Base-by-base conservation (phyloP, 2,329 filamentous ascomycete species). In the Volutella citrinella region DNA sequence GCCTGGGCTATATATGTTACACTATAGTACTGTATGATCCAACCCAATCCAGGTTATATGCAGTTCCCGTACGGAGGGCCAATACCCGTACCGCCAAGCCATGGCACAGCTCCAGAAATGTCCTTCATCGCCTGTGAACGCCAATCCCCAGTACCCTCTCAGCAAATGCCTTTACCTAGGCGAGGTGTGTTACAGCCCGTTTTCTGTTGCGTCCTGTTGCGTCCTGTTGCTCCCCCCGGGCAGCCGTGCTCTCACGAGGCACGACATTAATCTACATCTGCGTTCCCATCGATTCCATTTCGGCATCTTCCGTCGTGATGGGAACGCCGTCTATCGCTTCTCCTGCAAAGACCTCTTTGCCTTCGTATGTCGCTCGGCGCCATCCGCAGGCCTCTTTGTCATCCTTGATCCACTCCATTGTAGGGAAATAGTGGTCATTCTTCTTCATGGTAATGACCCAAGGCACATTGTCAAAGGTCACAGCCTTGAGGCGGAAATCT, bases 401-500 rank as follows among this genome's bases (percentile, higher is more conserved):
- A 45, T 84, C 80, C 59, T 82, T 83, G 61, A 80, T 75, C 72
- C 79, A 82, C 53, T 84, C 81, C 61, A 79, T 76, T 1, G 79
- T 84, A 1, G 81, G 80, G 63, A 84, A 85, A 61, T 98, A 98
- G 64, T 98, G 93, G 59, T 98, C 91, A 52, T 96, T 96, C 77
- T 97, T 97, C 80, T 98, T 98, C 87, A 98, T 95, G 8, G 93
- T 98, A 23, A 94, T 87, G n/a, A 98, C 89, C 89, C 93, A 98
- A 5, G 91, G 91, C 9, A 98, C 89, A 54, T 94, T 95, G 61
- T 98, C 93, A 56, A 98, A 98, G 0, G 93, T 97, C 61, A 97
- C 88, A n/a, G 93, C 88, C 61, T 91, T 90, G 33, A 98, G 74
- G 13, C 93, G 82, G 80, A 98, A 98, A 65, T 98, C 80, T 84